Percentiles rank a stretch among this genome's conserved stretches.
Conservation (phyloP, 2,329 filamentous ascomycete genomes). For the Phialophora expanda region DNA sequence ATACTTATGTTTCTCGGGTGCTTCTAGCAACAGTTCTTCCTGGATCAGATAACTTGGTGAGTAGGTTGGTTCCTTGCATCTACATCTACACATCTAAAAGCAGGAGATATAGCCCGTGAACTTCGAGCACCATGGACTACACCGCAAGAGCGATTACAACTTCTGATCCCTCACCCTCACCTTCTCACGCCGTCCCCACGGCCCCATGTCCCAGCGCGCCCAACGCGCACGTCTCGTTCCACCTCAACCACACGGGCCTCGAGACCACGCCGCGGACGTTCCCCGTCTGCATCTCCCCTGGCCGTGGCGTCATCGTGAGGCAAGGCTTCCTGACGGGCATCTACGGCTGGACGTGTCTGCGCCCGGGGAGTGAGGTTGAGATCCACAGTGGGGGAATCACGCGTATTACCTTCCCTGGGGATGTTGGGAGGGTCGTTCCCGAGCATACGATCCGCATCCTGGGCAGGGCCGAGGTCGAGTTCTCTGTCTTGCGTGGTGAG, state of each 20-base stretch:
- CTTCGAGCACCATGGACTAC: not conserved
- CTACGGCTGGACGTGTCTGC: not conserved
- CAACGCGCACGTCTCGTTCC: not conserved
- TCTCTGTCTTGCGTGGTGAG: not conserved
- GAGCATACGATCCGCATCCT: not conserved
- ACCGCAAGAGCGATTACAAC: not conserved
- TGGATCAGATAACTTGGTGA: no score
- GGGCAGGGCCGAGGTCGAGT: not conserved
- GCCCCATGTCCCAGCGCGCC: not conserved
- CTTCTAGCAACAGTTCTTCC: no score
- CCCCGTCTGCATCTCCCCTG: not conserved
- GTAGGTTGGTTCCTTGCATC: no score
- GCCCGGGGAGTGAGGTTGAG: not conserved
- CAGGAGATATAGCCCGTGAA: not conserved
- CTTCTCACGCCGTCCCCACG: not conserved
- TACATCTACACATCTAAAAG: no score
- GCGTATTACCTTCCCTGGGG: not conserved
- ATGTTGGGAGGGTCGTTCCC: not conserved
- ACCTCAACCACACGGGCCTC: not conserved
- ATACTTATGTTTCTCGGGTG: no score
- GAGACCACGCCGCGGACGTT: not conserved
- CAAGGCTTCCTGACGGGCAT: not conserved
- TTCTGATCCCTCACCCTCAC: no score
- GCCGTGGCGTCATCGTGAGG: not conserved
- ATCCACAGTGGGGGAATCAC: not conserved